Percentiles rank a stretch among this genome's conserved stretches.
Evolutionary conservation across 306 rosid genomes (phyloP).

Genomic region (Begonia masoniana): DNA sequence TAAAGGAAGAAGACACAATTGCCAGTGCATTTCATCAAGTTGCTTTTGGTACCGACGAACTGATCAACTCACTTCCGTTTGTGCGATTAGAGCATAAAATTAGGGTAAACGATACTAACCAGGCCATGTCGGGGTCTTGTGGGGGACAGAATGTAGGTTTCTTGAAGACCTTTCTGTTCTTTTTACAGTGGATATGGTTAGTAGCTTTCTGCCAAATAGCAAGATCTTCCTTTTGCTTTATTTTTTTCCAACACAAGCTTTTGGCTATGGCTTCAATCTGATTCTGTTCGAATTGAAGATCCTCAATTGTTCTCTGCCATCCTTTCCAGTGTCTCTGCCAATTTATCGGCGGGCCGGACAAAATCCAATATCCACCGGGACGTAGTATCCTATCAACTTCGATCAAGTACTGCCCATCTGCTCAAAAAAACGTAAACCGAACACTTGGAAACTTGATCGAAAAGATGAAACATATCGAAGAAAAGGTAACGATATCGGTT

Average conservation of each 20-base stretch:
- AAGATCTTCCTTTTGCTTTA: constrained; percentile 56
- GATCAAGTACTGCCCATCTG: constrained; percentile 70
- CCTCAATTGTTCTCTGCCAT: constrained; percentile 62
- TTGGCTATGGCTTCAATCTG: constrained; percentile 60
- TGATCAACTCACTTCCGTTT: no score
- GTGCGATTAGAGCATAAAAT: no score
- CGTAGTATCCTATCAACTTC: constrained; percentile 80
- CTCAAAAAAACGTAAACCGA: constrained; percentile 1
- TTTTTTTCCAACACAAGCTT: constrained; percentile 82
- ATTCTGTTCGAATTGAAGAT: constrained; percentile 58
- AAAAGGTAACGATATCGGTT: background rate
- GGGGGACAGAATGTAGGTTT: constrained; percentile 46
- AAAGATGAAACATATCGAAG: no score
- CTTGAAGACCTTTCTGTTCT: constrained; percentile 49
- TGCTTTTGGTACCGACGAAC: no score
- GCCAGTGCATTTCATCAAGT: background rate
- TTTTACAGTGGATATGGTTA: constrained; percentile 63
- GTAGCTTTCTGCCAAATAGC: constrained; percentile 94
- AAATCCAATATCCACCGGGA: constrained; percentile 97
- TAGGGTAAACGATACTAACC: constrained; percentile 28
- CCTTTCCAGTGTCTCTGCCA: constrained; percentile 77
- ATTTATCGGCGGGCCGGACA: constrained; percentile 96
- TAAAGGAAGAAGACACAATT: background rate
- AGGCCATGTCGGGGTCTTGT: constrained; percentile 73
- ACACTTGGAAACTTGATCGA: no score